Percentiles rank a stretch among this genome's conserved stretches.
Conservation (phyloP, 2,329 filamentous ascomycete species). For the Aspergillus sp. region DNA sequence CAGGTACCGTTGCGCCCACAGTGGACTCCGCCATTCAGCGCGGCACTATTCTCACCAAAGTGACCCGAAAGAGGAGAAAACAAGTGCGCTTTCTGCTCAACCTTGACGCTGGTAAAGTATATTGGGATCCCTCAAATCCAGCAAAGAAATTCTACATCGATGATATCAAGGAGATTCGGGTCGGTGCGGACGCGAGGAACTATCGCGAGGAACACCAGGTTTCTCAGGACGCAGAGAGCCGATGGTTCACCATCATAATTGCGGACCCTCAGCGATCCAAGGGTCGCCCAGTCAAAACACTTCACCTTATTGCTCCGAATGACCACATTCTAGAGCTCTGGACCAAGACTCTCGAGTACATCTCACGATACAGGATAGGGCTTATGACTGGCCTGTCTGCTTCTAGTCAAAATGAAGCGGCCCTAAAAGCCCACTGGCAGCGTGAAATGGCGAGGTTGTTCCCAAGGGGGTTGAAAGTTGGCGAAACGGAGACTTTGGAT, state of each 20-base stretch:
- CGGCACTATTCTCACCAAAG: constrained; percentile 78
- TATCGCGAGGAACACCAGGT: constrained; percentile 84
- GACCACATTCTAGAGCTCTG: constrained; percentile 74
- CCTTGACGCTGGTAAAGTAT: constrained; percentile 80
- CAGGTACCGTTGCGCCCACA: constrained; percentile 62
- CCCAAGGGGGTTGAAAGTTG: constrained; percentile 44
- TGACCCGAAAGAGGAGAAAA: constrained; percentile 80
- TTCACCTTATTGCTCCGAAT: constrained; percentile 84
- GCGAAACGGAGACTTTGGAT: constrained; percentile 73
- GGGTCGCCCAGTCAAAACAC: constrained; percentile 70
- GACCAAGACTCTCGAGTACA: constrained; percentile 81
- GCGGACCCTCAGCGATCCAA: constrained; percentile 77
- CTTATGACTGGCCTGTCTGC: constrained; percentile 88
- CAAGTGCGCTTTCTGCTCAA: constrained; percentile 79
- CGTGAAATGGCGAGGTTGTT: constrained; percentile 77
- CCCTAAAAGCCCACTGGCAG: constrained; percentile 83
- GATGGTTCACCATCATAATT: constrained; percentile 92
- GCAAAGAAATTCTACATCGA: constrained; percentile 91
- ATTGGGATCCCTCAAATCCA: constrained; percentile 79
- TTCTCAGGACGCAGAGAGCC: constrained; percentile 66
- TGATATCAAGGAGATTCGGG: constrained; percentile 88
- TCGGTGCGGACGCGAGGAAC: constrained; percentile 81
- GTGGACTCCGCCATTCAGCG: constrained; percentile 77
- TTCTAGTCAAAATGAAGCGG: constrained; percentile 74
- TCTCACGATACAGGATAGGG: constrained; percentile 84